phyloP scores from a whole-genome alignment of 2,329 filamentous ascomycete genomes.

The Xylariaceae sp. region DNA sequence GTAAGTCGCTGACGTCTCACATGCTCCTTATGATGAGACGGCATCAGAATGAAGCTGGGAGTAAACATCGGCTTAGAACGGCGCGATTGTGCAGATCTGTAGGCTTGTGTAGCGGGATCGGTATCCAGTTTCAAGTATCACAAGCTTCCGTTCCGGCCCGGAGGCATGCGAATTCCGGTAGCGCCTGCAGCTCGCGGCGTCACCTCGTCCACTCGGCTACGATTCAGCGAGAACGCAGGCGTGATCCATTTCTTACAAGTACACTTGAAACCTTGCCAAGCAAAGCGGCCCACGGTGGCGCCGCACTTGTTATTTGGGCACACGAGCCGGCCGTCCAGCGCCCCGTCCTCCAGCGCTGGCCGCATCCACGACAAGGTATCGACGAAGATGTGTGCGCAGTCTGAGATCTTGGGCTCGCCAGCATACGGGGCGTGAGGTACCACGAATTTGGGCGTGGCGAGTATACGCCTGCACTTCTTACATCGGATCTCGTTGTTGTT shows the following conservation, averaged over 20 bases:
- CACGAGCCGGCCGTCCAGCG: conserved; percentile 76
- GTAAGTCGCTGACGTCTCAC: too few relatives aligned
- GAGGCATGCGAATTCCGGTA: conserved; percentile 53
- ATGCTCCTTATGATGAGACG: too few relatives aligned
- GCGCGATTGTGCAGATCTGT: too few relatives aligned
- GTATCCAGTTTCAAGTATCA: conserved; percentile 18
- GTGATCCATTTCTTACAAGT: conserved; percentile 88
- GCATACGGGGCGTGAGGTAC: conserved; percentile 51
- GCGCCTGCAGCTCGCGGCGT: conserved; percentile 24
- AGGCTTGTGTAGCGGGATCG: too few relatives aligned
- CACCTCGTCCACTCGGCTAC: conserved; percentile 74
- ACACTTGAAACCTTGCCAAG: conserved; percentile 93
- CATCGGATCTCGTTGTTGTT: conserved; percentile 67
- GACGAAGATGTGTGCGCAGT: conserved; percentile 83
- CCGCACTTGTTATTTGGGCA: conserved; percentile 78
- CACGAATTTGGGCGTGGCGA: conserved; percentile 58
- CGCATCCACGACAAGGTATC: conserved; percentile 97
- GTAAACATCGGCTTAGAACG: too few relatives aligned
- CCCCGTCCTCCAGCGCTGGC: conserved; percentile 71
- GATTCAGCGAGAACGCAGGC: conserved; percentile 82
- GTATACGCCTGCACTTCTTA: conserved; percentile 77
- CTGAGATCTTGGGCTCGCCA: conserved; percentile 12
- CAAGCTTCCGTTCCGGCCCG: conserved; percentile 35
- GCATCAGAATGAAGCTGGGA: too few relatives aligned
- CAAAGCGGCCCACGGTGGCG: conserved; percentile 84